A percentile compares a stretch with the other conserved stretches of the same genome.
Evolutionary conservation across 495 filamentous ascomycete genomes (phyloP).

Genomic region (Penicillium manginii): DNA sequence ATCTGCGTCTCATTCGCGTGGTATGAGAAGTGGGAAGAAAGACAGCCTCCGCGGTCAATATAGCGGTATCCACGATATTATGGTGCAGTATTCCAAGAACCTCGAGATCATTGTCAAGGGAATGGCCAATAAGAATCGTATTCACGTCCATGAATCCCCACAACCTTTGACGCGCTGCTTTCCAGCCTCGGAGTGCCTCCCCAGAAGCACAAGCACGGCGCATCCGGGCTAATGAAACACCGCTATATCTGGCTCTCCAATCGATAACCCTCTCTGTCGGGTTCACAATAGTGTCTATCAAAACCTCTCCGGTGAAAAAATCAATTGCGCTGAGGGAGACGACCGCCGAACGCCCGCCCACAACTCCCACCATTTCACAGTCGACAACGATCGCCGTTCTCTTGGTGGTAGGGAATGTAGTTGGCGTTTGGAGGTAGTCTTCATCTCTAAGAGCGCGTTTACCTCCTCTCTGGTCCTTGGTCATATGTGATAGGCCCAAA

Average conservation of each 20-base stretch:
- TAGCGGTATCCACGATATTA: constrained; percentile 39
- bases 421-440: neutral
- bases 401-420: constrained; percentile 1
- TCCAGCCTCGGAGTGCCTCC: constrained; percentile 38
- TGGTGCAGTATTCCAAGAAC: constrained; percentile 44
- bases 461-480: neutral
- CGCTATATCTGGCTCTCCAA: constrained; percentile 43
- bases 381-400: constrained; percentile 25
- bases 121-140: constrained; percentile 49
- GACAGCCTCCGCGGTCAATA: constrained; percentile 24
- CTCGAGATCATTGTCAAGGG: constrained; percentile 42
- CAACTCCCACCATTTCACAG: constrained; percentile 33
- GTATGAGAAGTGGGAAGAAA: neutral
- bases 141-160: constrained; percentile 39
- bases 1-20: constrained; percentile 5
- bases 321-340: constrained; percentile 37
- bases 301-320: constrained; percentile 40
- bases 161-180: constrained; percentile 38
- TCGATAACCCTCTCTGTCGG: constrained; percentile 31
- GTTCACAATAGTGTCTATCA: constrained; percentile 41
- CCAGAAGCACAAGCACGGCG: constrained; percentile 20
- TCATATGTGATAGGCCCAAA: neutral
- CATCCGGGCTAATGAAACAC: constrained; percentile 31
- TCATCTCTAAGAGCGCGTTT: neutral
- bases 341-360: constrained; percentile 12